These are phyloP conservation scores for Pseudopithomyces maydicus DNA, from an alignment of 2,329 filamentous ascomycete genomes.

Conservation along the genomic window DNA sequence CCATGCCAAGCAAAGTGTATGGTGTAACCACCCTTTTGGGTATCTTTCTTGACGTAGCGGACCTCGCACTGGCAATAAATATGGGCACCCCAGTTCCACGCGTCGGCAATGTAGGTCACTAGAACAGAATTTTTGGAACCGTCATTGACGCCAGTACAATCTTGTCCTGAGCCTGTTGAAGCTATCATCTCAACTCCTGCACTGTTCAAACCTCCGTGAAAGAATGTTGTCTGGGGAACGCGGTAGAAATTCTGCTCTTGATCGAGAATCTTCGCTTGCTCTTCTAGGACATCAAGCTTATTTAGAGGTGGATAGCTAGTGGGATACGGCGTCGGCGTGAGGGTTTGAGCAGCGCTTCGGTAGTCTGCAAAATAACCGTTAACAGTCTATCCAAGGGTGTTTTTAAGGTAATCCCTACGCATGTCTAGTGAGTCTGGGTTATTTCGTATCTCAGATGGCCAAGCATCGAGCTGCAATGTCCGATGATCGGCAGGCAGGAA, in stretches of 20 bases:
- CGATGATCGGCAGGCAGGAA: constrained; percentile 64
- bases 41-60: too few relatives aligned
- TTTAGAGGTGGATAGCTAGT: constrained; percentile 60
- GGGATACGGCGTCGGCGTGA: constrained; percentile 65
- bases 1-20: too few relatives aligned
- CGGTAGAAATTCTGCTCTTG: constrained; percentile 16
- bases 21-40: too few relatives aligned
- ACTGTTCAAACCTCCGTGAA: constrained; percentile 64
- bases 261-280: constrained; percentile 52
- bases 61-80: too few relatives aligned
- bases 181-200: constrained; percentile 68
- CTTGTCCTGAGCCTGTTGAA: constrained; percentile 65
- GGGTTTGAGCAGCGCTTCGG: constrained; percentile 58
- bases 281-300: constrained; percentile 63
- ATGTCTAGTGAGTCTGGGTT: too few relatives aligned
- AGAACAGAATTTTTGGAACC: constrained; percentile 61
- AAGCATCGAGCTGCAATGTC: constrained; percentile 54
- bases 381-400: neutral
- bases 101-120: too few relatives aligned
- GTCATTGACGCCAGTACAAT: constrained; percentile 69
- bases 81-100: too few relatives aligned
- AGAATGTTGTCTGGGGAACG: constrained; percentile 67
- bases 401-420: too few relatives aligned
- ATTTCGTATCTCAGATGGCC: too few relatives aligned
- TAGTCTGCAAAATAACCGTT: constrained; percentile 63